Conservation (phyloP, 768 basidiomycete genomes). For the Phanerodontia chrysosporium region DNA sequence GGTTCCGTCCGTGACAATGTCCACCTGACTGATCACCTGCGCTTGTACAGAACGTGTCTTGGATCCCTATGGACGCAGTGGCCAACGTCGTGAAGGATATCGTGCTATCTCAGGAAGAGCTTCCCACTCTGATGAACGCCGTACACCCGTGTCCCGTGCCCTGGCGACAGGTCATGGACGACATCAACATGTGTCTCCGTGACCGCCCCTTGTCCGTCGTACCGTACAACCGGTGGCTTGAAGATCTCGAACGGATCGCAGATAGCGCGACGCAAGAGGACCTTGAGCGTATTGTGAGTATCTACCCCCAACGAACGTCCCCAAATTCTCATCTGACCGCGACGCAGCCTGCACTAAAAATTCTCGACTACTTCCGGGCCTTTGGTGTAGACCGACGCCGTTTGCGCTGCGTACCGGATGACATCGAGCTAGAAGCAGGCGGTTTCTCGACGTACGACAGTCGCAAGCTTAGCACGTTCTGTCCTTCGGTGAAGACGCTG, state of each 20-base stretch:
- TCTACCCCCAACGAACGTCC: background rate
- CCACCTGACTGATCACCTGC: background rate
- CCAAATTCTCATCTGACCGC: background rate
- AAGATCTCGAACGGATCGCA: conserved; percentile 3
- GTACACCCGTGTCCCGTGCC: conserved; percentile 13
- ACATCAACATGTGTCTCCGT: background rate
- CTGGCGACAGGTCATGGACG: conserved; percentile 8
- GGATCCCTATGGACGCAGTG: conserved; percentile 11
- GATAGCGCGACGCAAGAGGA: background rate
- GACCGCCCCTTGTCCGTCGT: background rate
- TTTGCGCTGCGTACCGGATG: background rate
- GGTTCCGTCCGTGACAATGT: background rate
- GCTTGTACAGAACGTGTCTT: conserved; percentile 2
- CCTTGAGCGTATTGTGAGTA: conserved; percentile 10
- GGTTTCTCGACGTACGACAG: background rate
- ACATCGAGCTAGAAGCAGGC: background rate
- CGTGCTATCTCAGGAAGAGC: background rate
- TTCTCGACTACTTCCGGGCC: background rate
- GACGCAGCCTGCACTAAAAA: conserved; percentile 7
- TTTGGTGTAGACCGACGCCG: background rate
- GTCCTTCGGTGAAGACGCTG: background rate
- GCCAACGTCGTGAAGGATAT: conserved; percentile 3
- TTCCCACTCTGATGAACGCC: conserved; percentile 10
- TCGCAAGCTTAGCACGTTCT: background rate
- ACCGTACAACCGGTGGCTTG: conserved; percentile 1